Conservation (phyloP, 805 yeast genomes). For the Saccharomycopsis fermentans region DNA sequence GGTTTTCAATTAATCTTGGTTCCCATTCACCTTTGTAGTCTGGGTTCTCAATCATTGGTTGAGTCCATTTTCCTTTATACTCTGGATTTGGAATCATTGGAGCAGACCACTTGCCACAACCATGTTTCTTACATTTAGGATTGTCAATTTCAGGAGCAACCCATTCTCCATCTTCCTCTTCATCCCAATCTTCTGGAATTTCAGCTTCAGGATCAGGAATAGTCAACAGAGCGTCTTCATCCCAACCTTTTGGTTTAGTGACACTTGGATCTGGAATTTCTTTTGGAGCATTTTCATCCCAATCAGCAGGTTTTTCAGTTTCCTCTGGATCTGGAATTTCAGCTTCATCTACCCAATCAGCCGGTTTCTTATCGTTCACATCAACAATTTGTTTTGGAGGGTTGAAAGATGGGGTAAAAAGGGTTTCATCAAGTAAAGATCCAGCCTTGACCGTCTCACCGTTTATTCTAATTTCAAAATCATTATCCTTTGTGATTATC, state of each 20-base stretch:
- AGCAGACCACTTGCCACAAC: slow-evolving; percentile 78
- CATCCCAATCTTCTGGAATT: slow-evolving; percentile 79
- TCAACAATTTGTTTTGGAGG: slow-evolving; percentile 60
- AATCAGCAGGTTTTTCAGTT: slow-evolving; percentile 66
- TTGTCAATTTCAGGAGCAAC: slow-evolving; percentile 57
- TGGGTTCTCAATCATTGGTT: slow-evolving; percentile 63
- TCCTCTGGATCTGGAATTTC: slow-evolving; percentile 58
- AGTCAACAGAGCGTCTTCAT: slow-evolving; percentile 46
- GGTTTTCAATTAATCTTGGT: slow-evolving; percentile 58
- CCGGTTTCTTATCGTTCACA: slow-evolving; percentile 52
- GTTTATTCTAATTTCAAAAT: slow-evolving; percentile 72
- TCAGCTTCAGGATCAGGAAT: slow-evolving; percentile 59
- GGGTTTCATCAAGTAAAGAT: slow-evolving; percentile 42
- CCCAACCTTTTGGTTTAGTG: slow-evolving; percentile 70
- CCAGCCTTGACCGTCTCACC: slow-evolving; percentile 70
- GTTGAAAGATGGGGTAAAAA: slow-evolving; percentile 54
- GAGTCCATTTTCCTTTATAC: slow-evolving; percentile 71
- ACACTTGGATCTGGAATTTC: slow-evolving; percentile 60
- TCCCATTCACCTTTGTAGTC: slow-evolving; percentile 70
- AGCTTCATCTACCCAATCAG: slow-evolving; percentile 69
- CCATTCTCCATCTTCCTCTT: slow-evolving; percentile 86
- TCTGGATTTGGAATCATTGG: slow-evolving; percentile 58
- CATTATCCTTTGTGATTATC: slow-evolving; percentile 52
- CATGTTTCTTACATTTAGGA: slow-evolving; percentile 60
- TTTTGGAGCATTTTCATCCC: slow-evolving; percentile 66